Evolutionary conservation across 2,329 filamentous ascomycete genomes (phyloP).

Genomic region (Ambrosiella xylebori): DNA sequence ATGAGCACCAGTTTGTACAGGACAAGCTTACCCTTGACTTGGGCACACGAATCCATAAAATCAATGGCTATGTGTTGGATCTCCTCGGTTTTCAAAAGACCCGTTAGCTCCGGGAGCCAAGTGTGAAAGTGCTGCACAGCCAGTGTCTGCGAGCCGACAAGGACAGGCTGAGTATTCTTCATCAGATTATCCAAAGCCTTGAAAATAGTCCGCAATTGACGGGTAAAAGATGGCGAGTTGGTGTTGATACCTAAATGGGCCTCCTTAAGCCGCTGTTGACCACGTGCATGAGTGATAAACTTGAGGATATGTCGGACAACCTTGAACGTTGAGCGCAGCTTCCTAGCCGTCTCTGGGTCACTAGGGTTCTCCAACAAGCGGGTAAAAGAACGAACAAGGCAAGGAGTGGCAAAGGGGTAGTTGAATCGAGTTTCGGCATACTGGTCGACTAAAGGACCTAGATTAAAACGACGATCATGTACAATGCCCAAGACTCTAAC

Average conservation of each 20-base stretch:
- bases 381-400: conserved; percentile 71
- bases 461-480: conserved; percentile 82
- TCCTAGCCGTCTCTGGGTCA: conserved; percentile 67
- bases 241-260: conserved; percentile 70
- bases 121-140: conserved; percentile 93
- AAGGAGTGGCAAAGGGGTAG: conserved; percentile 81
- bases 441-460: conserved; percentile 76
- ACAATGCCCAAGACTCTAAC: conserved; percentile 85
- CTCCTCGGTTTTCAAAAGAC: conserved; percentile 62
- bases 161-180: conserved; percentile 64
- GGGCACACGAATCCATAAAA: conserved; percentile 79
- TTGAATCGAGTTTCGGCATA: conserved; percentile 82
- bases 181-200: conserved; percentile 80
- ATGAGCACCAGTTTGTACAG: conserved; percentile 86
- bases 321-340: conserved; percentile 81
- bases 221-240: conserved; percentile 54
- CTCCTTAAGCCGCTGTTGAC: conserved; percentile 77
- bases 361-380: conserved; percentile 67
- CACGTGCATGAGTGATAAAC: conserved; percentile 79
- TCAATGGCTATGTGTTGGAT: conserved; percentile 82
- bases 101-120: conserved; percentile 82
- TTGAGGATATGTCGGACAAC: conserved; percentile 85
- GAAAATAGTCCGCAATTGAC: conserved; percentile 74
- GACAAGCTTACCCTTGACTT: conserved; percentile 78
- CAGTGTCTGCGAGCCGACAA: conserved; percentile 87